Evolutionary conservation across 495 filamentous ascomycete species (phyloP).

Genomic region (Annulohypoxylon maeteangense): DNA sequence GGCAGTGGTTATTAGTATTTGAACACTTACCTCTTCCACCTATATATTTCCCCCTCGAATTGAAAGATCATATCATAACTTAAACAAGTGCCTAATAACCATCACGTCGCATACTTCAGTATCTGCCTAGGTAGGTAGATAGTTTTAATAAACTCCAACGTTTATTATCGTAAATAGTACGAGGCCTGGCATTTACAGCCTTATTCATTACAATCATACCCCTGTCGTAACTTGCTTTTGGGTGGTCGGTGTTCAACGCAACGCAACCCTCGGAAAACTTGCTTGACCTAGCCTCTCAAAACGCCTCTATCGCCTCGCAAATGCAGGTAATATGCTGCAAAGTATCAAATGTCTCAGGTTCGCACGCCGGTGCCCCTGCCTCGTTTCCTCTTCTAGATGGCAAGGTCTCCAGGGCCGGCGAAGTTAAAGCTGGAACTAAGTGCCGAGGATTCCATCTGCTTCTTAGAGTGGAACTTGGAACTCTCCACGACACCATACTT

Average conservation of each 20-base stretch:
- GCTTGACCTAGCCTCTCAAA: constrained; percentile 25
- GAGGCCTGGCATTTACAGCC: constrained; percentile 5
- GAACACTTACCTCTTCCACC: not conserved
- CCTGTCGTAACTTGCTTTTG: constrained; percentile 12
- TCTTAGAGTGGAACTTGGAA: constrained; percentile 48
- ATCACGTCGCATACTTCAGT: not conserved
- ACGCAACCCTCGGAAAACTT: constrained; percentile 8
- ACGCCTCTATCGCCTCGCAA: constrained; percentile 48
- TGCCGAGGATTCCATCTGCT: constrained; percentile 13
- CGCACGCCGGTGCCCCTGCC: not conserved
- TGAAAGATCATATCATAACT: constrained; percentile 6
- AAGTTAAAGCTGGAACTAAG: constrained; percentile 19
- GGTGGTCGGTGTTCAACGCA: constrained; percentile 20
- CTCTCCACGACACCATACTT: constrained; percentile 74
- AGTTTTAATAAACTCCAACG: constrained; percentile 10
- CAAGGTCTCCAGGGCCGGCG: constrained; percentile 38
- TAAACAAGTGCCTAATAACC: not conserved
- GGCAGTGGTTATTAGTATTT: not conserved
- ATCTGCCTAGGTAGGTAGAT: too few relatives aligned
- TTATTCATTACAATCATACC: constrained; percentile 18
- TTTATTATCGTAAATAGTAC: constrained; percentile 19
- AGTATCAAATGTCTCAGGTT: not conserved
- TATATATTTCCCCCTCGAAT: not conserved
- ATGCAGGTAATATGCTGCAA: constrained; percentile 37
- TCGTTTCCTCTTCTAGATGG: constrained; percentile 10